Percentiles rank a stretch among this genome's conserved stretches.
phyloP scores from a whole-genome alignment of 2,329 filamentous ascomycete genomes.

The Cordyceps cicadae region DNA sequence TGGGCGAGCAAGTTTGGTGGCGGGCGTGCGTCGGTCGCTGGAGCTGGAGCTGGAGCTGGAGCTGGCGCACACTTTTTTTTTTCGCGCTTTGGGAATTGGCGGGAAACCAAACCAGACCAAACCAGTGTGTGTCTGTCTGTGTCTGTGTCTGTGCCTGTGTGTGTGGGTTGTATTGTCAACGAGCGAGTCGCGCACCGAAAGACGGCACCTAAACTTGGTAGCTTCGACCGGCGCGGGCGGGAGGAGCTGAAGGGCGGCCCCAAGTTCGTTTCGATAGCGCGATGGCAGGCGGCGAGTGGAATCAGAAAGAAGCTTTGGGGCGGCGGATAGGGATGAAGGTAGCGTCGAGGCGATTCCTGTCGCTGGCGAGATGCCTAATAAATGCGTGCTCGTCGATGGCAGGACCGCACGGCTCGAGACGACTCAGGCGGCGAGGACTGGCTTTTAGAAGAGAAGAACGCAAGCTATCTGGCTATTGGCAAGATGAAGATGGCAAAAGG shows the following conservation, averaged over 20 bases:
- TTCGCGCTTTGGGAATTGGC: neutral
- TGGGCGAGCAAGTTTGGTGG: neutral
- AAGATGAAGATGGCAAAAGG: neutral
- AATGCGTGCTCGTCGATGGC: neutral
- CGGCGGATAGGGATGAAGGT: neutral
- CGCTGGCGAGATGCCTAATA: neutral
- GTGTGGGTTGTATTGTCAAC: constrained; percentile 7
- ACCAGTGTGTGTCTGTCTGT: too few relatives aligned
- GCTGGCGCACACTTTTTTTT: constrained; percentile 5
- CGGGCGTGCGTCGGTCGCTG: neutral
- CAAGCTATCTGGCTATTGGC: constrained; percentile 3
- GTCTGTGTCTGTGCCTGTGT: neutral
- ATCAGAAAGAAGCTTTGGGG: constrained; percentile 5
- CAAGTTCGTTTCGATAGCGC: constrained; percentile 4
- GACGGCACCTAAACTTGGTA: neutral
- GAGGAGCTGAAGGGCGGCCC: neutral
- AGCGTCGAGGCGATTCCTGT: neutral
- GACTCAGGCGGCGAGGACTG: neutral
- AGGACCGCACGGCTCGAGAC: neutral
- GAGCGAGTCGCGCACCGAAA: neutral
- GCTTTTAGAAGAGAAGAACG: neutral
- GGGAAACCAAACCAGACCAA: neutral
- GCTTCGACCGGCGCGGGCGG: neutral
- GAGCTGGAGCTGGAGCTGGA: constrained; percentile 5
- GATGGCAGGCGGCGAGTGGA: neutral